Percentiles rank a stretch among this genome's conserved stretches.
Evolutionary conservation across 768 basidiomycete species (phyloP).

Genomic region (Mycena sanguinolenta): DNA sequence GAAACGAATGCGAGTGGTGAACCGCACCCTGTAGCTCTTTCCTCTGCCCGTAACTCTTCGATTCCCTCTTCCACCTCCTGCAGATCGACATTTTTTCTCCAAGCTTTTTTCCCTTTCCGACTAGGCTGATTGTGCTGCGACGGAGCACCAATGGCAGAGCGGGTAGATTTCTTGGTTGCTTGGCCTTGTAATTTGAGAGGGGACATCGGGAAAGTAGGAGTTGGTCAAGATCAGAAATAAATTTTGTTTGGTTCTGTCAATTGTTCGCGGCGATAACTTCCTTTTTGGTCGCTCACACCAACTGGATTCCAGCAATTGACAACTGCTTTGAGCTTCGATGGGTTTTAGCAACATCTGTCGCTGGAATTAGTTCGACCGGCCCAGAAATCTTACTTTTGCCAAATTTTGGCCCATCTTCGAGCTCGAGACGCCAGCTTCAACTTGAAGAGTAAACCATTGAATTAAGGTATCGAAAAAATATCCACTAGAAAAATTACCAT

Average conservation of each 20-base stretch:
- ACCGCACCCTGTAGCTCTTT: conserved; percentile 82
- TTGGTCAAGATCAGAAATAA: not conserved
- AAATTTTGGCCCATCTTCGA: too few relatives aligned
- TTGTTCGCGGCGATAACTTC: not conserved
- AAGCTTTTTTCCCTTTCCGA: conserved; percentile 92
- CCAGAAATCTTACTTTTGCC: too few relatives aligned
- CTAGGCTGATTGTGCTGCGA: conserved; percentile 77
- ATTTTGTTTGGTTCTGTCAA: conserved; percentile 8
- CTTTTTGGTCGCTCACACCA: not conserved
- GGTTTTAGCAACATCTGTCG: too few relatives aligned
- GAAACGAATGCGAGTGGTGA: not conserved
- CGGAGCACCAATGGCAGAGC: conserved; percentile 64
- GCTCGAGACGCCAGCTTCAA: too few relatives aligned
- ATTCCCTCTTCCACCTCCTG: conserved; percentile 81
- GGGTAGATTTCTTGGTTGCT: conserved; percentile 40
- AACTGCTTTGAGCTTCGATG: too few relatives aligned
- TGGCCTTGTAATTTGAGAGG: not conserved
- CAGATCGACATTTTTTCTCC: conserved; percentile 94
- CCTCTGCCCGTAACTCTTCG: conserved; percentile 85
- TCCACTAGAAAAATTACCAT: too few relatives aligned
- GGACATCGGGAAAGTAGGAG: conserved; percentile 9
- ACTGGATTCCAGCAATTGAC: too few relatives aligned
- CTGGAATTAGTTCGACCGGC: too few relatives aligned
- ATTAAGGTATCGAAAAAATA: too few relatives aligned
- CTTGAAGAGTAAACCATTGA: too few relatives aligned